Percentiles rank a stretch among this genome's conserved stretches.
phyloP scores from a whole-genome alignment of 2,329 filamentous ascomycete species.

The Penicillium sp. region DNA sequence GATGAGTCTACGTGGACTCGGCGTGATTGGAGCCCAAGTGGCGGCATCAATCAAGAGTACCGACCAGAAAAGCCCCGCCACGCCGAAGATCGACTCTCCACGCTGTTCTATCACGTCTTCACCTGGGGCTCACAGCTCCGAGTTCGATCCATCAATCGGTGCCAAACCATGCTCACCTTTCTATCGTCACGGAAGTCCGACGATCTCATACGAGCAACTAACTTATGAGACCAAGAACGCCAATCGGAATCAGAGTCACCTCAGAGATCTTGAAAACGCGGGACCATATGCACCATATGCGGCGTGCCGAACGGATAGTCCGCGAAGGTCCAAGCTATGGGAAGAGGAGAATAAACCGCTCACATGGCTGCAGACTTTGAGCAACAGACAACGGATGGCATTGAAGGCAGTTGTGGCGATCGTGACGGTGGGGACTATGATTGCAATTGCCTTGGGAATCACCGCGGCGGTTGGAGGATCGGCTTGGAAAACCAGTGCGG shows the following conservation, averaged over 20 bases:
- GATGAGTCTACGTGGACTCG: constrained; percentile 27
- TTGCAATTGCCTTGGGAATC: constrained; percentile 46
- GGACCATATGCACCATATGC: constrained; percentile 19
- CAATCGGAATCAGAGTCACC: constrained; percentile 13
- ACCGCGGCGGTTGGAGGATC: constrained; percentile 44
- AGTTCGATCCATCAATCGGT: constrained; percentile 40
- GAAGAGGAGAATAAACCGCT: constrained; percentile 33
- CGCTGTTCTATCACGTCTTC: constrained; percentile 20
- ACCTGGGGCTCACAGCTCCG: constrained; percentile 16
- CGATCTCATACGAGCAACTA: constrained; percentile 27
- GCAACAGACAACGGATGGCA: constrained; percentile 35
- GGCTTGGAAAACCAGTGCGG: constrained; percentile 40
- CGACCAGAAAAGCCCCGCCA: constrained; percentile 19
- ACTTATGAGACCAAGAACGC: constrained; percentile 24
- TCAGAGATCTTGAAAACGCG: constrained; percentile 36
- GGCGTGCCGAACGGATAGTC: constrained; percentile 17
- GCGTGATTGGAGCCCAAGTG: constrained; percentile 28
- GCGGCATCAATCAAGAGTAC: constrained; percentile 23
- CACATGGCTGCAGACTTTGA: constrained; percentile 36
- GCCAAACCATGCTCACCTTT: constrained; percentile 45
- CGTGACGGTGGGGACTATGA: constrained; percentile 42
- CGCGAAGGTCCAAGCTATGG: constrained; percentile 36
- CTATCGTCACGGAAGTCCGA: constrained; percentile 41
- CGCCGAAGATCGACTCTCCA: constrained; percentile 12
- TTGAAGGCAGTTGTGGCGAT: constrained; percentile 42